These are phyloP conservation scores for Biscogniauxia mediterranea DNA, from an alignment of 2,329 filamentous ascomycete species.

Conservation along the genomic window DNA sequence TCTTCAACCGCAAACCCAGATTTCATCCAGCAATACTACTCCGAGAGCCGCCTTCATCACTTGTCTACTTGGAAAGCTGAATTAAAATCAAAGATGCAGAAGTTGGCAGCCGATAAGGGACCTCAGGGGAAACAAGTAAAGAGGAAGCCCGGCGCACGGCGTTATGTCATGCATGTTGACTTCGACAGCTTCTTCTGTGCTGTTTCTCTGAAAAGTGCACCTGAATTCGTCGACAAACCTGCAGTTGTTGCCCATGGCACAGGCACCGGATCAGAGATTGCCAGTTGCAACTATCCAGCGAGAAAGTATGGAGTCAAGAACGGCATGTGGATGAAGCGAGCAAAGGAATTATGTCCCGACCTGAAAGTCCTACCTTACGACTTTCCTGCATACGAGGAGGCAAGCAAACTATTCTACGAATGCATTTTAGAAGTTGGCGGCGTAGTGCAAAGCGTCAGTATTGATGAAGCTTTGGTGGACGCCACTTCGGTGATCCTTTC, in stretches of 20 bases:
- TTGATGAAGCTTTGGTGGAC: constrained; percentile 92
- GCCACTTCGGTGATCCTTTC: constrained; percentile 68
- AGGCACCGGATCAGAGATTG: constrained; percentile 88
- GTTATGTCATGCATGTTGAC: constrained; percentile 92
- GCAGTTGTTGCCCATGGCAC: constrained; percentile 85
- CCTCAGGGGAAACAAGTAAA: constrained; percentile 44
- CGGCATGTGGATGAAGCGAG: constrained; percentile 99
- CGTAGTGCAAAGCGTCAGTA: constrained; percentile 90
- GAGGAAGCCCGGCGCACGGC: constrained; percentile 60
- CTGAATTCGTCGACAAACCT: constrained; percentile 75
- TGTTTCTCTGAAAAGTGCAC: constrained; percentile 76
- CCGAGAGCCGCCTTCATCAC: constrained; percentile 91
- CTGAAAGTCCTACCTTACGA: constrained; percentile 93
- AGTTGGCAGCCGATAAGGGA: constrained; percentile 68
- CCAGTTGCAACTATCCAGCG: constrained; percentile 94
- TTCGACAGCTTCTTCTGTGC: constrained; percentile 99
- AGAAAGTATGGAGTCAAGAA: constrained; percentile 87
- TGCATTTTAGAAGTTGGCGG: constrained; percentile 77
- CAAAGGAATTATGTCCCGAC: constrained; percentile 77
- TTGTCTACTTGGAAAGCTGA: constrained; percentile 96
- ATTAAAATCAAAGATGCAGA: constrained; percentile 84
- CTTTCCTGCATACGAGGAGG: constrained; percentile 90
- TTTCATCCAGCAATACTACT: constrained; percentile 92
- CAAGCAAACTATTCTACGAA: constrained; percentile 84
- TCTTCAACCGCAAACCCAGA: constrained; percentile 90